Conservation (phyloP, 1,284 basidiomycete genomes). For the Stygiomarasmius scandens region DNA sequence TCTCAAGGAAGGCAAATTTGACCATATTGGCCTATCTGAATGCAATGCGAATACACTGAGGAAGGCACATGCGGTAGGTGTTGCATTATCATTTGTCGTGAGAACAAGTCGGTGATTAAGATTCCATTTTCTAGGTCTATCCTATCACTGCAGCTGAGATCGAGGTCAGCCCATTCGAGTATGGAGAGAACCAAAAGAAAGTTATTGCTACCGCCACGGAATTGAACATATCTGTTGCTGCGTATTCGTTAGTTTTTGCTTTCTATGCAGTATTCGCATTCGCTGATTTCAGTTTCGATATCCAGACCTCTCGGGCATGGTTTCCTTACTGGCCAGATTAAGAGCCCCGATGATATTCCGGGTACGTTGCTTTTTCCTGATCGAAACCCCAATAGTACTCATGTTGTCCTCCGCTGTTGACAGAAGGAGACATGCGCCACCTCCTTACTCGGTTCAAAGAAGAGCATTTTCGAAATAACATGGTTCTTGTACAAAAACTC, state of each 20-base stretch:
- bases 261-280: too few relatives aligned
- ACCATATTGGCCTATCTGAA: slow-evolving; percentile 57
- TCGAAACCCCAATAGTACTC: too few relatives aligned
- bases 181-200: slow-evolving; percentile 3
- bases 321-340: slow-evolving; percentile 55
- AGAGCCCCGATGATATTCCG: slow-evolving; percentile 43
- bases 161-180: slow-evolving; percentile 6
- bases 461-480: slow-evolving; percentile 54
- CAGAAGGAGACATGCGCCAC: slow-evolving; percentile 29
- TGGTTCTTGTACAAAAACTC: slow-evolving; percentile 53
- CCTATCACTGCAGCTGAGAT: slow-evolving; percentile 2
- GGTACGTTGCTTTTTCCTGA: slow-evolving; percentile 30
- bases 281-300: too few relatives aligned
- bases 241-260: background rate
- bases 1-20: slow-evolving; percentile 46
- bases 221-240: background rate
- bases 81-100: background rate
- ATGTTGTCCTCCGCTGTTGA: too few relatives aligned
- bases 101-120: background rate
- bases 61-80: slow-evolving; percentile 42
- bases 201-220: slow-evolving; percentile 1
- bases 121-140: background rate
- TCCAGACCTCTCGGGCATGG: slow-evolving; percentile 58
- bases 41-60: slow-evolving; percentile 51
- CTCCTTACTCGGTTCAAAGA: slow-evolving; percentile 27